Percentiles rank a stretch among this genome's conserved stretches.
These are phyloP conservation scores for Solanum sitiens DNA, from an alignment of 257 asterid genomes.

Conservation along the genomic window DNA sequence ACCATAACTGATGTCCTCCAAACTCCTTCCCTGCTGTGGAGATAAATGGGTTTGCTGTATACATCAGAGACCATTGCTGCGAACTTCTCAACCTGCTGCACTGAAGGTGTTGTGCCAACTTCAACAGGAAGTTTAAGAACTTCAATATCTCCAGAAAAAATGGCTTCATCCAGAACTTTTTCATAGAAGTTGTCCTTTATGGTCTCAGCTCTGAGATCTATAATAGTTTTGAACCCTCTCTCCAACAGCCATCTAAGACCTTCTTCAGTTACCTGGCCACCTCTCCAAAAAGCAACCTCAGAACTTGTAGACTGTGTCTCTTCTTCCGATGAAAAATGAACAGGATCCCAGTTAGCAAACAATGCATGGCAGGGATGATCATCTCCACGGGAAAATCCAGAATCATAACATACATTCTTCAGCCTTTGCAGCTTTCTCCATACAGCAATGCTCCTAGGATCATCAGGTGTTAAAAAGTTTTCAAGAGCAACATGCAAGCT, in stretches of 20 bases:
- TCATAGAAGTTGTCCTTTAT: slow-evolving; percentile 79
- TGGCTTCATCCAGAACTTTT: slow-evolving; percentile 37
- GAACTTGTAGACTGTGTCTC: slow-evolving; percentile 19
- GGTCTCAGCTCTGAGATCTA: slow-evolving; percentile 86
- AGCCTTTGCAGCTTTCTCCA: slow-evolving; percentile 85
- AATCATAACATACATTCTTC: slow-evolving; percentile 76
- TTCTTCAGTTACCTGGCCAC: slow-evolving; percentile 93
- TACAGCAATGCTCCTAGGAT: slow-evolving; percentile 54
- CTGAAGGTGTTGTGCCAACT: slow-evolving; percentile 71
- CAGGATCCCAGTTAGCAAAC: slow-evolving; percentile 84
- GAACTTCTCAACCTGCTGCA: slow-evolving; percentile 65
- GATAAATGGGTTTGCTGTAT: slow-evolving; percentile 54
- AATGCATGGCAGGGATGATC: slow-evolving; percentile 61
- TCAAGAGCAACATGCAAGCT: slow-evolving; percentile 90
- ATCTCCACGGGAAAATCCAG: slow-evolving; percentile 77
- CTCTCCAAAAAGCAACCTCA: slow-evolving; percentile 81
- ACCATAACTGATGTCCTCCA: slow-evolving; percentile 79
- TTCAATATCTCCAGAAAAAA: slow-evolving; percentile 46
- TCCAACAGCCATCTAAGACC: slow-evolving; percentile 73
- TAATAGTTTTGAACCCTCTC: slow-evolving; percentile 69
- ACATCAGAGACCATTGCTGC: slow-evolving; percentile 60
- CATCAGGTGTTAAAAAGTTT: slow-evolving; percentile 66
- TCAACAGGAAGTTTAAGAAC: slow-evolving; percentile 73
- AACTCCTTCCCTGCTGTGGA: slow-evolving; percentile 91
- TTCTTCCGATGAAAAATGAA: slow-evolving; percentile 48